phyloP scores from a whole-genome alignment of 2,329 filamentous ascomycete species.

The Fusarium pilosicola region DNA sequence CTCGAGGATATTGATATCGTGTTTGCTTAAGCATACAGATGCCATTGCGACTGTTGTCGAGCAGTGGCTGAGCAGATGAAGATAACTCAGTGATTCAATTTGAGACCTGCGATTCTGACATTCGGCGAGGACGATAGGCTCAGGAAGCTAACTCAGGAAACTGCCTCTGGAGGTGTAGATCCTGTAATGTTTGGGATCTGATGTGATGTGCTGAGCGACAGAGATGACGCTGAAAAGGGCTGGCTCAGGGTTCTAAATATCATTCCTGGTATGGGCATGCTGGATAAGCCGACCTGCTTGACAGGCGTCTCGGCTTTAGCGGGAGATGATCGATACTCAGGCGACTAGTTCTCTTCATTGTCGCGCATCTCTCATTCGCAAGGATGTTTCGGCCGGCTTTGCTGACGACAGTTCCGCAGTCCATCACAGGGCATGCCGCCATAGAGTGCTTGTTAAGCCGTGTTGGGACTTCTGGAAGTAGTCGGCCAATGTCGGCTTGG shows the following conservation, averaged over 20 bases:
- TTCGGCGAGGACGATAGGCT: background rate
- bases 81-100: background rate
- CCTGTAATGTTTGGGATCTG: slow-evolving; percentile 1
- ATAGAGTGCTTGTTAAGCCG: slow-evolving; percentile 27
- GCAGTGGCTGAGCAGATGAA: background rate
- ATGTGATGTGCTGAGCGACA: slow-evolving; percentile 16
- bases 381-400: slow-evolving; percentile 30
- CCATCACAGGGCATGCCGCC: slow-evolving; percentile 15
- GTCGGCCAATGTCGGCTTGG: slow-evolving; percentile 55
- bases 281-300: slow-evolving; percentile 24
- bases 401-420: slow-evolving; percentile 35
- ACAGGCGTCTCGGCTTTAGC: slow-evolving; percentile 35
- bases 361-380: slow-evolving; percentile 1
- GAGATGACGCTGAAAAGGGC: slow-evolving; percentile 11
- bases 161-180: background rate
- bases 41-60: slow-evolving; percentile 54
- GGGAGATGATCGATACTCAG: slow-evolving; percentile 4
- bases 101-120: background rate
- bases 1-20: slow-evolving; percentile 70
- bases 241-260: slow-evolving; percentile 26
- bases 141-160: background rate
- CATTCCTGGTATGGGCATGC: slow-evolving; percentile 9
- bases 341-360: slow-evolving; percentile 21
- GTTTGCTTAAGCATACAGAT: slow-evolving; percentile 60
- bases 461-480: slow-evolving; percentile 13